Evolutionary conservation across 495 filamentous ascomycete species (phyloP).

Genomic region (Parachaetomium inaequale): DNA sequence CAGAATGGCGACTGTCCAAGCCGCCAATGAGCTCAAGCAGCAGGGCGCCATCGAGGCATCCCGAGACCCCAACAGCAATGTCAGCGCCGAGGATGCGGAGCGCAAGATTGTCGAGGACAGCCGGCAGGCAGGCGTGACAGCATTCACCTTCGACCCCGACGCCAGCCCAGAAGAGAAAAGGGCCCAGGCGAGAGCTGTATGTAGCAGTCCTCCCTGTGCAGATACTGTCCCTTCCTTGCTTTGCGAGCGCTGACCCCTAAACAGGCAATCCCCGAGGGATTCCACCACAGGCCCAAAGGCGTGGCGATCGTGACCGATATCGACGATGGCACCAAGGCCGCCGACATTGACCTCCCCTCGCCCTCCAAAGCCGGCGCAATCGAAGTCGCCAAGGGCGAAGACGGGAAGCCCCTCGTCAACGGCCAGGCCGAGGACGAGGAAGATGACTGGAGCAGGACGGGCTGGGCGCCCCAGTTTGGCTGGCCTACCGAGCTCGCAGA

Average conservation of each 20-base stretch:
- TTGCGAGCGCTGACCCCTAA: slow-evolving; percentile 17
- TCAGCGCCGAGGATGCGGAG: slow-evolving; percentile 68
- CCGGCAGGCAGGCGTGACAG: slow-evolving; percentile 68
- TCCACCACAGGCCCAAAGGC: slow-evolving; percentile 64
- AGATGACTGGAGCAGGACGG: slow-evolving; percentile 62
- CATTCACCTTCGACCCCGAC: slow-evolving; percentile 83
- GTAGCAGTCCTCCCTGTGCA: slow-evolving; percentile 31
- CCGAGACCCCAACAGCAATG: slow-evolving; percentile 61
- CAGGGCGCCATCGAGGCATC: slow-evolving; percentile 72
- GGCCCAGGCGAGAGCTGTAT: slow-evolving; percentile 71
- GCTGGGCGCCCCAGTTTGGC: slow-evolving; percentile 87
- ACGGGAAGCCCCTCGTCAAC: slow-evolving; percentile 45
- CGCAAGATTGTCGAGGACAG: slow-evolving; percentile 69
- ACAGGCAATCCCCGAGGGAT: slow-evolving; percentile 51
- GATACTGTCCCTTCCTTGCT: neutral
- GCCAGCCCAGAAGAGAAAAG: slow-evolving; percentile 80
- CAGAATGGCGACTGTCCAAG: slow-evolving; percentile 40
- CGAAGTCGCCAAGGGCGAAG: slow-evolving; percentile 37
- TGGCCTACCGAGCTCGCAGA: slow-evolving; percentile 48
- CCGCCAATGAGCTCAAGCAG: slow-evolving; percentile 63
- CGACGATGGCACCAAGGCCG: slow-evolving; percentile 64
- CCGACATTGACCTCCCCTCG: slow-evolving; percentile 72
- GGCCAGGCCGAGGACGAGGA: slow-evolving; percentile 55
- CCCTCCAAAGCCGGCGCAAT: slow-evolving; percentile 66
- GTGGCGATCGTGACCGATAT: slow-evolving; percentile 71